These are phyloP conservation scores for Reticulascus tulasneorum DNA, from an alignment of 2,329 filamentous ascomycete genomes.

Conservation along the genomic window DNA sequence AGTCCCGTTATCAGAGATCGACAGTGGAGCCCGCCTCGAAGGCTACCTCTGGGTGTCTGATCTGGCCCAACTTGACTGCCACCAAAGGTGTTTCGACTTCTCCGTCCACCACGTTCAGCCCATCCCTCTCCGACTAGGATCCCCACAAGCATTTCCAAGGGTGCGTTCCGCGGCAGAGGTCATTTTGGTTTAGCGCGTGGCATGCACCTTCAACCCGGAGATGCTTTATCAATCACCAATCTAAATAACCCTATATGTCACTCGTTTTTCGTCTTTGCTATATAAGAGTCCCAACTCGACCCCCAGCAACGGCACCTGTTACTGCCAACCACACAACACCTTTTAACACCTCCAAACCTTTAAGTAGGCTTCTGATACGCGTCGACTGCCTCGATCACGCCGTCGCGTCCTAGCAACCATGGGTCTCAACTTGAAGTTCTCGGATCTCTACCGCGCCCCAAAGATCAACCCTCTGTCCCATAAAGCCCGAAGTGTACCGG, in stretches of 20 bases:
- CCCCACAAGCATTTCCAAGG: slow-evolving; percentile 8
- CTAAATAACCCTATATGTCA: slow-evolving; percentile 1
- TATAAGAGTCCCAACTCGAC: slow-evolving; percentile 7
- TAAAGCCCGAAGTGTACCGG: slow-evolving; percentile 76
- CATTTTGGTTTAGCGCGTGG: slow-evolving; percentile 10
- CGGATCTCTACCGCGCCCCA: slow-evolving; percentile 51
- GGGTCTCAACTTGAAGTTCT: slow-evolving; percentile 30
- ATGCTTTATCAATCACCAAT: slow-evolving; percentile 7
- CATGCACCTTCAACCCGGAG: slow-evolving; percentile 10
- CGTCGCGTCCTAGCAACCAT: too few species aligned
- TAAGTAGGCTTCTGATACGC: too few species aligned
- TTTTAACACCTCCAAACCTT: slow-evolving; percentile 1
- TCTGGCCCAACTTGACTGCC: slow-evolving; percentile 7
- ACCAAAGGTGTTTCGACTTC: slow-evolving; percentile 4
- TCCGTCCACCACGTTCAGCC: slow-evolving; percentile 1
- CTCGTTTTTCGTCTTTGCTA: slow-evolving; percentile 1
- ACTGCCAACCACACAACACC: neutral
- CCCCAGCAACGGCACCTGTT: neutral
- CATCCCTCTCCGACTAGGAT: slow-evolving; percentile 6
- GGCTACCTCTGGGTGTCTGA: slow-evolving; percentile 6
- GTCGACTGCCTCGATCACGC: too few species aligned
- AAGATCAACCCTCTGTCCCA: slow-evolving; percentile 79
- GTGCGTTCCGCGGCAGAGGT: slow-evolving; percentile 9
- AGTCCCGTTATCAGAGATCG: slow-evolving; percentile 11
- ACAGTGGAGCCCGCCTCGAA: slow-evolving; percentile 9